Evolutionary conservation across 176 grass and related monocot species (phyloP).

Genomic region (Areca catechu): DNA sequence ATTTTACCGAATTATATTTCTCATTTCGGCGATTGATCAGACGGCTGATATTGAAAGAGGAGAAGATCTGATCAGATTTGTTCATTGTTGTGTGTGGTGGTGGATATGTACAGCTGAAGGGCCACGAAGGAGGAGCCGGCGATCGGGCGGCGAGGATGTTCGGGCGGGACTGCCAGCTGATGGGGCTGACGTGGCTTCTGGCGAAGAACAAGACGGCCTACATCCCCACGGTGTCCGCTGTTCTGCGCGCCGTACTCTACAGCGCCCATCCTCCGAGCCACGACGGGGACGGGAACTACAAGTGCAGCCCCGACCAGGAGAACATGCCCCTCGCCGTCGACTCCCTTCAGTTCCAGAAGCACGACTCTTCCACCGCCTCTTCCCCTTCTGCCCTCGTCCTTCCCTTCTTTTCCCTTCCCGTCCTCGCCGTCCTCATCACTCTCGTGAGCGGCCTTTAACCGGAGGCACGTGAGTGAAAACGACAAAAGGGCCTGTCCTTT

Average conservation of each 20-base stretch:
- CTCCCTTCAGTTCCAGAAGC: slow-evolving; percentile 75
- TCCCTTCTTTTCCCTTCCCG: no score
- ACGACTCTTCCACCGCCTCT: slow-evolving; percentile 14
- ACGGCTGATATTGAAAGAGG: no score
- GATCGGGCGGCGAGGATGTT: slow-evolving; percentile 71
- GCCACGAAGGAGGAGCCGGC: slow-evolving; percentile 16
- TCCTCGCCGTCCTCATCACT: no score
- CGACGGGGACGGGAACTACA: slow-evolving; percentile 8
- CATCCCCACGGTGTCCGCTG: slow-evolving; percentile 95
- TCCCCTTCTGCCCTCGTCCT: neutral
- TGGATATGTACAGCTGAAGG: slow-evolving; percentile 42
- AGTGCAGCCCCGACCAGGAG: slow-evolving; percentile 83
- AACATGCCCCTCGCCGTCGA: slow-evolving; percentile 99
- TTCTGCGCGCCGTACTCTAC: slow-evolving; percentile 93
- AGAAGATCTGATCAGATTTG: neutral
- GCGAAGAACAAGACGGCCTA: slow-evolving; percentile 80
- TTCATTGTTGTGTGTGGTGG: neutral
- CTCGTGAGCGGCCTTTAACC: no score
- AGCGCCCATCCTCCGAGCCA: slow-evolving; percentile 35
- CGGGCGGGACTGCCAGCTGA: slow-evolving; percentile 96
- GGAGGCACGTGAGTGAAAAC: no score
- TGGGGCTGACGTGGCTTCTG: slow-evolving; percentile 95
- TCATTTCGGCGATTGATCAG: no score
- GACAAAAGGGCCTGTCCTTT: no score
- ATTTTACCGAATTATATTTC: no score